A percentile compares a stretch with the other conserved stretches of the same genome.
Conservation (phyloP, 2,329 filamentous ascomycete species). For the Hymenoscyphus fraxineus region DNA sequence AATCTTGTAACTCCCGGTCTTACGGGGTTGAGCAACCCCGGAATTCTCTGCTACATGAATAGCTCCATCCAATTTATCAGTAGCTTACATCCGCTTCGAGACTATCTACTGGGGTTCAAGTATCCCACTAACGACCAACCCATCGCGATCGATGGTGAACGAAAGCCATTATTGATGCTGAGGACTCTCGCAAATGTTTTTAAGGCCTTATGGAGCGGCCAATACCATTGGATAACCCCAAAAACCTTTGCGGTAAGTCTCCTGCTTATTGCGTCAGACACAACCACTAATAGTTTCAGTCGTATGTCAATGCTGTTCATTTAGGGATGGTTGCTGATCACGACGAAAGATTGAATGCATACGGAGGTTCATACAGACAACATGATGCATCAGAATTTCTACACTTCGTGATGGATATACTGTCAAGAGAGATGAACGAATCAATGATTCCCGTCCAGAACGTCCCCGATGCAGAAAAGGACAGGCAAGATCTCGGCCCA, state of each 20-base stretch:
- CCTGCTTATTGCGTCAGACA: constrained; percentile 8
- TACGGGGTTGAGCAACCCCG: constrained; percentile 76
- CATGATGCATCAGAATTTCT: constrained; percentile 93
- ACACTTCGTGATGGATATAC: constrained; percentile 72
- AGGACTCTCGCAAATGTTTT: constrained; percentile 58
- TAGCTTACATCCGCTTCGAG: constrained; percentile 65
- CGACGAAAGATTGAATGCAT: constrained; percentile 36
- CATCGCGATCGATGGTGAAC: constrained; percentile 60
- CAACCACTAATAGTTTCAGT: constrained; percentile 18
- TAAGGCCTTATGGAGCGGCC: constrained; percentile 36
- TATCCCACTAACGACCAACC: constrained; percentile 58
- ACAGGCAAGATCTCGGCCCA: too few species aligned
- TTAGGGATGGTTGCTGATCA: neutral
- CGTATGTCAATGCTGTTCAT: constrained; percentile 27
- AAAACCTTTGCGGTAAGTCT: constrained; percentile 54
- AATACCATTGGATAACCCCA: constrained; percentile 43
- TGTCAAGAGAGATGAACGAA: constrained; percentile 75
- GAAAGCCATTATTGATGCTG: constrained; percentile 51
- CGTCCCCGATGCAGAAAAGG: too few species aligned
- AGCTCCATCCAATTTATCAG: constrained; percentile 81
- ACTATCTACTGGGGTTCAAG: constrained; percentile 58
- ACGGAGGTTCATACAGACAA: constrained; percentile 66
- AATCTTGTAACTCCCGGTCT: constrained; percentile 49
- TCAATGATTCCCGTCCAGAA: constrained; percentile 36
- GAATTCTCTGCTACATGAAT: constrained; percentile 88